Conservation (phyloP, 1,139 yeast species). For the Protomyces pachydermus region DNA sequence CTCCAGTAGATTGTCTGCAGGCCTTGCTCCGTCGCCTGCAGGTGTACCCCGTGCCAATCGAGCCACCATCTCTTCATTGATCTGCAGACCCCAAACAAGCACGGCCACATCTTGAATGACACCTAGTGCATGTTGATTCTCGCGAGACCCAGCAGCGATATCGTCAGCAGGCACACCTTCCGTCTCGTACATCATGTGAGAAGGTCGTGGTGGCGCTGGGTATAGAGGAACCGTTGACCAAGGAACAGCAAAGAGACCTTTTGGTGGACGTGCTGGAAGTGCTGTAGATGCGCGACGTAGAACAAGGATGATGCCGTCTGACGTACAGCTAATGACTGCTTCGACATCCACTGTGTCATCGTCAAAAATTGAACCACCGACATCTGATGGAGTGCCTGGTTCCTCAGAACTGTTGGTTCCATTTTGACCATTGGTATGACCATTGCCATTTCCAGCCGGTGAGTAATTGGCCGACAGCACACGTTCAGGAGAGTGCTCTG, state of each 20-base stretch:
- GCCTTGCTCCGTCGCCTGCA: background rate
- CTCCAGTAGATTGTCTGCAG: background rate
- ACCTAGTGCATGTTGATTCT: background rate
- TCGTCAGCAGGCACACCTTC: background rate
- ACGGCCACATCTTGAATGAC: slow-evolving; percentile 17
- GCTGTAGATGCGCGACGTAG: slow-evolving; percentile 24
- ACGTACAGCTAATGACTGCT: slow-evolving; percentile 30
- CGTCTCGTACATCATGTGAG: slow-evolving; percentile 1
- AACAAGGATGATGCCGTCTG: slow-evolving; percentile 31
- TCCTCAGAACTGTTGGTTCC: background rate
- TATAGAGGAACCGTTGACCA: slow-evolving; percentile 27
- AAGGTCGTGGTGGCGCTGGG: slow-evolving; percentile 20
- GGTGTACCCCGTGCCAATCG: slow-evolving; percentile 19
- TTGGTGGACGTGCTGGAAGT: slow-evolving; percentile 5
- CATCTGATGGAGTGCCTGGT: background rate
- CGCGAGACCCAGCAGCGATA: background rate
- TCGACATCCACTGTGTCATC: slow-evolving; percentile 27
- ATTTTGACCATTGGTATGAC: background rate
- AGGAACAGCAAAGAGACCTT: slow-evolving; percentile 26
- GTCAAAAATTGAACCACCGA: background rate
- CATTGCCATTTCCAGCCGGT: background rate
- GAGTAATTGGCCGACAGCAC: background rate
- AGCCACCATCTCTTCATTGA: slow-evolving; percentile 16
- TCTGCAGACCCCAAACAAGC: slow-evolving; percentile 17
- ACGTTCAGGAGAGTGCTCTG: background rate